Evolutionary conservation across 495 filamentous ascomycete genomes (phyloP).

Genomic region (Peziza echinospora): DNA sequence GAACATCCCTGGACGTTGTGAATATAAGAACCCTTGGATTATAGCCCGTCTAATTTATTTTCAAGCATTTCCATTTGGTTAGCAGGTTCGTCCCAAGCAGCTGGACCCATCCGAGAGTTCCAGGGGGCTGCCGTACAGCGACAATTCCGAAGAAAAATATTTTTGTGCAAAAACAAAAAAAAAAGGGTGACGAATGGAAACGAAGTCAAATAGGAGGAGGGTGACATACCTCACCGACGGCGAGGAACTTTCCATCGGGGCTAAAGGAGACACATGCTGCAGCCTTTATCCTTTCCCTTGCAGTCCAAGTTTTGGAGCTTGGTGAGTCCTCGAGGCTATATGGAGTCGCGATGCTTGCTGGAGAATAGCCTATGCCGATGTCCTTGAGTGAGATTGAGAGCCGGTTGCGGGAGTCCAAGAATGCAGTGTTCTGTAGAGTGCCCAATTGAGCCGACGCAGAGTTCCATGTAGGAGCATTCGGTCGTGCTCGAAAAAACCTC

Average conservation of each 20-base stretch:
- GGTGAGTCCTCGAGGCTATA: slow-evolving; percentile 37
- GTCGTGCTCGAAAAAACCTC: slow-evolving; percentile 74
- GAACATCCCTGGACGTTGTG: slow-evolving; percentile 48
- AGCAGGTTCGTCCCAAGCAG: too few species aligned
- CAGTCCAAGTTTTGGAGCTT: slow-evolving; percentile 52
- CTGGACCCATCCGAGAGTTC: background rate
- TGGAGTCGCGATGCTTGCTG: slow-evolving; percentile 19
- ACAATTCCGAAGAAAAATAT: too few species aligned
- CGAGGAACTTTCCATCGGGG: slow-evolving; percentile 69
- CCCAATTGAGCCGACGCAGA: slow-evolving; percentile 27
- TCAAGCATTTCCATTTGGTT: slow-evolving; percentile 9
- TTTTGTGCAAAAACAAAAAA: slow-evolving; percentile 8
- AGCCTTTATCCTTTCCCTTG: slow-evolving; percentile 79
- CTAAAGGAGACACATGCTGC: slow-evolving; percentile 86
- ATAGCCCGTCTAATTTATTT: slow-evolving; percentile 48
- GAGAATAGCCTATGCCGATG: slow-evolving; percentile 25
- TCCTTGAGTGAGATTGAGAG: slow-evolving; percentile 34
- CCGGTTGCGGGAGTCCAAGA: slow-evolving; percentile 39
- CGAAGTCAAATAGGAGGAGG: background rate
- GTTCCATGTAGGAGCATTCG: slow-evolving; percentile 39
- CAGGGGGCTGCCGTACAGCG: too few species aligned
- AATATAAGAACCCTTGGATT: slow-evolving; percentile 80
- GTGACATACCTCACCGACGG: slow-evolving; percentile 58
- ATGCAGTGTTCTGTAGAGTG: slow-evolving; percentile 11
- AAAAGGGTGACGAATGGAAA: too few species aligned